Evolutionary conservation across 257 asterid genomes (phyloP).

Genomic region (Ligustrum vulgare): DNA sequence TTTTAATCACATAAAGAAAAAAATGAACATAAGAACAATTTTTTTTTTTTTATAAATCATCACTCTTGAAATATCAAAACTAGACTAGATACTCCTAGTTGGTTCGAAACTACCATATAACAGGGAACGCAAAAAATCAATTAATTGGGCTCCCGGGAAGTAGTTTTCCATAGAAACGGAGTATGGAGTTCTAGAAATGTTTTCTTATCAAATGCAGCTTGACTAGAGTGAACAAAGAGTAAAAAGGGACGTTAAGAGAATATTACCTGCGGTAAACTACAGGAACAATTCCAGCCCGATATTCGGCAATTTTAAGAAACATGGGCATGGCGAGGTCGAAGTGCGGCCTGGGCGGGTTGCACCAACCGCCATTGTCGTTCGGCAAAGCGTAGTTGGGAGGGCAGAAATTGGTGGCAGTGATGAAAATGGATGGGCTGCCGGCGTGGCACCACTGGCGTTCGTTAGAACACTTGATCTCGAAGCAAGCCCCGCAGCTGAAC

Average conservation of each 20-base stretch:
- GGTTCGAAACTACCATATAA: no score
- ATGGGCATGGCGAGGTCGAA: slow-evolving; percentile 97
- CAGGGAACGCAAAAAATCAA: no score
- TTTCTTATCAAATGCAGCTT: not conserved
- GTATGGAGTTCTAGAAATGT: no score
- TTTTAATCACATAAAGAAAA: no score
- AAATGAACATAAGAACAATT: no score
- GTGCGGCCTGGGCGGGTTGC: slow-evolving; percentile 86
- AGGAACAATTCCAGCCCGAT: slow-evolving; percentile 91
- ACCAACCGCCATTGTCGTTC: slow-evolving; percentile 88
- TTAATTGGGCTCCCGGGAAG: no score
- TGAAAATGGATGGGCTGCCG: slow-evolving; percentile 72
- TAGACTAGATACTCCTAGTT: no score
- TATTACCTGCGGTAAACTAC: slow-evolving; percentile 66
- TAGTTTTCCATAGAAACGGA: no score
- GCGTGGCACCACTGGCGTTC: slow-evolving; percentile 68
- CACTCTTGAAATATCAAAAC: no score
- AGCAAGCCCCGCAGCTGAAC: slow-evolving; percentile 77
- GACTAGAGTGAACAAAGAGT: not conserved
- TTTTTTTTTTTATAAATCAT: no score
- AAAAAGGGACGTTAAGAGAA: not conserved
- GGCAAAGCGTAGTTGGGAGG: slow-evolving; percentile 81
- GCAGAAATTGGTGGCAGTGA: slow-evolving; percentile 87
- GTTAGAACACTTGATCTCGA: slow-evolving; percentile 64
- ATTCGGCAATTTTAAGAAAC: slow-evolving; percentile 85